Evolutionary conservation across 208 protist genomes (phyloP), one percentile per base, ranked within the genome.

Genomic region (Acanthamoeba divionensis): DNA sequence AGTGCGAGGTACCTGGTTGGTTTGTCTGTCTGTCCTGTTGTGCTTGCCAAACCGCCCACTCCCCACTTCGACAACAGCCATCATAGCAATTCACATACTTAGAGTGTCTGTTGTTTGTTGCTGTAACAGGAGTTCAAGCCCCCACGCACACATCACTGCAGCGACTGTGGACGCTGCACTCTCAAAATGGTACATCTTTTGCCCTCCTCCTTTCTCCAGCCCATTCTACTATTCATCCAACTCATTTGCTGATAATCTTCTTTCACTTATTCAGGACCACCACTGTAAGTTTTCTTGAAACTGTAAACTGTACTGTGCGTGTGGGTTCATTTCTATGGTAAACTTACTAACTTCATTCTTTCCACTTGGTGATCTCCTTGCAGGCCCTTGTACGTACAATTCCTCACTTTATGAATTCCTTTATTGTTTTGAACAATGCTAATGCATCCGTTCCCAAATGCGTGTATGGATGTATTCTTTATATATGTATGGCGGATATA

Each of bases 121-220:
- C n/a, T n/a, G n/a, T n/a, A n/a, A n/a, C 47, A 83, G 45, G 73
- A 83, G n/a, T 83, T 83, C 73, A 83, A 83, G 31, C 73, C 73
- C 6, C 73, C 73, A 1, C 38, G 73, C 38, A 2, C 73, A 26
- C 73, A 83, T 18, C 73, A 83, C 31, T 83, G 73, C 73, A 48
- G 31, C 73, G 73, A 83, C 3, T 83, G 73, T 29, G 12, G 26
- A 9, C 1, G n/a, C 10, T 83, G 73, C 31, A 62, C 15, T 52
- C 73, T 83, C 10, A 83, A 83, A 52, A 83, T 83, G 69, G 69
- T 80, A 41, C 44, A 12, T 5, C 38, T 31, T 18, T 5, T 31
- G 13, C 47, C 47, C 33, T 15, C 26, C 65, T 69, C 24, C 24
- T 31, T 69, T 9, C 9, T 69, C 62, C 24, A 12, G 21, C 36